Evolutionary conservation across 495 filamentous ascomycete genomes (phyloP), one percentile per base, ranked within the genome.

Genomic region (Talaromyces borbonicus): DNA sequence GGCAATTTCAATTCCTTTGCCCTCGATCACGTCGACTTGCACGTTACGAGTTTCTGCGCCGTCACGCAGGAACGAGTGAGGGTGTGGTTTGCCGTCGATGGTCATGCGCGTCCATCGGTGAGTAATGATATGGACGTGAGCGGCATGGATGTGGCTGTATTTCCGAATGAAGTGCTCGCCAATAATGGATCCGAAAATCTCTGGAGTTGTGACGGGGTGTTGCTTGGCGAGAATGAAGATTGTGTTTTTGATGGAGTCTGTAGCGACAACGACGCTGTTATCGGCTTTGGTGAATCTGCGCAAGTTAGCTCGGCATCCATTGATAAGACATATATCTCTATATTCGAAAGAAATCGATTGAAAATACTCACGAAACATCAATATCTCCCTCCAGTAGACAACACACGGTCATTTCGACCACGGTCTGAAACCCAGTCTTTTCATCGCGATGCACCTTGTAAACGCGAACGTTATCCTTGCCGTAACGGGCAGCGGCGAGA

Each of bases 191-290:
- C 81, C 92, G 59, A 92, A 98, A 39, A 94, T 79, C 69, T 98
- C 92, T 2, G 92, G 92, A 15, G 92, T 89, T 41, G 81, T 88
- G 47, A 97, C 85, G 38, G 92, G 86, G 72, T 90, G 75, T 61
- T 94, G 85, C 67, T 95, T 96, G 52, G 92, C 90, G 44, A 80
- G 72, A 75, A 96, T 87, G 68, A 90, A 95, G 69, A 87, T 81
- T 51, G 90, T 95, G 69, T 98, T 95, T 71, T 98, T 98, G 72
- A 95, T 90, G 8, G 89, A 90, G 67, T 98, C 92, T 30, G 92
- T 98, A 42, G 92, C 89, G 31, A 98, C 92, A 19, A 98, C 76
- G 44, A 93, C 85, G 61, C 83, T 85, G 73, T 98, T 98, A 68
- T 98, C 92, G 56, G 87, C 90, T 58, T 77, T 63, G 48, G 89